These are phyloP conservation scores for Vicia faba DNA, from an alignment of 306 rosid genomes.

Conservation along the genomic window DNA sequence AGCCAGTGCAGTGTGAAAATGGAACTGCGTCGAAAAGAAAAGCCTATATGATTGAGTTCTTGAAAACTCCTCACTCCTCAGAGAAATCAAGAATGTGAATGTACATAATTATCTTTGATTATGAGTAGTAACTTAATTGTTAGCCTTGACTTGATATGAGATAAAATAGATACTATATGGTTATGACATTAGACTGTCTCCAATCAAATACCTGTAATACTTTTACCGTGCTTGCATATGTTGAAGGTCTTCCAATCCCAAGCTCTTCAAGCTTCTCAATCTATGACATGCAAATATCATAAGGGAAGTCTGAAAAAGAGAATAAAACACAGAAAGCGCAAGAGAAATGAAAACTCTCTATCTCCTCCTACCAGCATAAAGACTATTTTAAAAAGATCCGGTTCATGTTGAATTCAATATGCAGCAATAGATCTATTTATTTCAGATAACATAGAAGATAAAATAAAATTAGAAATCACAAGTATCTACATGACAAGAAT, in stretches of 20 bases:
- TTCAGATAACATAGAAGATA: conserved; percentile 10
- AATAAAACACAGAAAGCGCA: conserved; percentile 25
- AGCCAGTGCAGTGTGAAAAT: conserved; percentile 7
- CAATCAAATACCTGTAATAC: conserved; percentile 71
- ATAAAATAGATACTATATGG: conserved; percentile 9
- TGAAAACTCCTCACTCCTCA: conserved; percentile 10
- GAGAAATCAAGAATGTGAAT: conserved; percentile 3
- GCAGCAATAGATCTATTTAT: conserved; percentile 9
- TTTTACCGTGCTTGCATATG: conserved; percentile 83
- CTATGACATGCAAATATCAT: conserved; percentile 48
- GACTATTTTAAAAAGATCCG: background rate
- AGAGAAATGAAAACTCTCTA: conserved; percentile 21
- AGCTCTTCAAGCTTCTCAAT: conserved; percentile 97
- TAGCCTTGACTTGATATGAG: conserved; percentile 8
- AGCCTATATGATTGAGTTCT: conserved; percentile 13
- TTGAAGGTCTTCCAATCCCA: conserved; percentile 98
- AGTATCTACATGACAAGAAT: conserved; percentile 1
- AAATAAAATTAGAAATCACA: conserved; percentile 18
- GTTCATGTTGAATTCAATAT: conserved; percentile 11
- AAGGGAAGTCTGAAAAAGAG: conserved; percentile 19
- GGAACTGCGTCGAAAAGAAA: conserved; percentile 2
- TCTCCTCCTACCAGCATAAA: conserved; percentile 25
- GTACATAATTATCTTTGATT: conserved; percentile 15
- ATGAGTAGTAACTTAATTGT: conserved; percentile 10
- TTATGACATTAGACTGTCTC: conserved; percentile 28